Evolutionary conservation across 169 alveolate species (phyloP).

Genomic region (Blepharisma undulans): DNA sequence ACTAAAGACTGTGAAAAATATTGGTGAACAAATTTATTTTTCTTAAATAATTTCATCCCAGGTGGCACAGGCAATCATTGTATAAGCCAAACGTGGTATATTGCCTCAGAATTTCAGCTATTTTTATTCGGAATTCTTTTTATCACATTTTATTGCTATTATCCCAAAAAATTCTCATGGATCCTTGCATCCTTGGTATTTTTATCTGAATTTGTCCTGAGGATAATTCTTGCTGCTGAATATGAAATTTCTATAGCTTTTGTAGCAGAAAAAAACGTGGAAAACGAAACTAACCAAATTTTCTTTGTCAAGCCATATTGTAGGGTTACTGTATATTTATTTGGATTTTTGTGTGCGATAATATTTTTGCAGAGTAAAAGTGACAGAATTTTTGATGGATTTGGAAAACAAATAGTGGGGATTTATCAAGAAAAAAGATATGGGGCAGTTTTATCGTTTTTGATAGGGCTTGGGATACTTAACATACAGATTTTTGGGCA

Average conservation of each 20-base stretch:
- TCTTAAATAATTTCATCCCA: slow-evolving; percentile 56
- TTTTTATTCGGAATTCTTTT: slow-evolving; percentile 42
- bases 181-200: background rate
- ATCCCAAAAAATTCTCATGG: slow-evolving; percentile 1
- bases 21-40: slow-evolving; percentile 68
- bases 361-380: background rate
- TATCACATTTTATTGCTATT: slow-evolving; percentile 19
- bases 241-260: background rate
- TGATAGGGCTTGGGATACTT: background rate
- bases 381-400: background rate
- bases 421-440: background rate
- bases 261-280: background rate
- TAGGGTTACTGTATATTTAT: background rate
- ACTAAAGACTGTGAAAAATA: slow-evolving; percentile 46
- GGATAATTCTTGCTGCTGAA: background rate
- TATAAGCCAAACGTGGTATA: slow-evolving; percentile 46
- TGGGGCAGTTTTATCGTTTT: background rate
- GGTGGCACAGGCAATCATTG: slow-evolving; percentile 35
- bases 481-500: background rate
- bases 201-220: background rate
- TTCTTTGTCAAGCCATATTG: slow-evolving; percentile 16
- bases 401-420: background rate
- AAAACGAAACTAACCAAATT: background rate
- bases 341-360: slow-evolving; percentile 2
- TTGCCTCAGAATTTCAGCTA: slow-evolving; percentile 55